phyloP scores from a whole-genome alignment of 352 stramenopile species.

The Globisporangium apiculatum region DNA sequence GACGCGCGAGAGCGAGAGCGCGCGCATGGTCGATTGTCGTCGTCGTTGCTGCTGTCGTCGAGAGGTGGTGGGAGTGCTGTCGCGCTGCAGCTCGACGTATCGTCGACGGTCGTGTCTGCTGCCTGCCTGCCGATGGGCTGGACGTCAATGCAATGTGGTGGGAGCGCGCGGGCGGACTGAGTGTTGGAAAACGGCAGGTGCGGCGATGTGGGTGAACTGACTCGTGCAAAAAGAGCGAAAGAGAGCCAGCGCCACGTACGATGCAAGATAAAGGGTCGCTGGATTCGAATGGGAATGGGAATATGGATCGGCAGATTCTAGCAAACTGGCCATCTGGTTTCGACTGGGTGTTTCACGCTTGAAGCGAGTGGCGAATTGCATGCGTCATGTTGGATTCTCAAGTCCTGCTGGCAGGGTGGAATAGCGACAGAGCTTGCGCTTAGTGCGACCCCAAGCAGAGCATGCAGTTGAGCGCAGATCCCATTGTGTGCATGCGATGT shows the following conservation, averaged over 20 bases:
- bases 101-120: not conserved
- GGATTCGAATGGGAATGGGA: not conserved
- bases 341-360: not conserved
- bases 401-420: too few species aligned
- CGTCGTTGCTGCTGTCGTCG: not conserved
- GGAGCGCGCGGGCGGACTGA: not conserved
- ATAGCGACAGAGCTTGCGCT: too few species aligned
- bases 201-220: not conserved
- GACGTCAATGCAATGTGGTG: not conserved
- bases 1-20: slow-evolving; percentile 4
- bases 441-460: too few species aligned
- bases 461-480: too few species aligned
- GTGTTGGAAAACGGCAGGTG: too few species aligned
- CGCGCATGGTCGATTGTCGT: slow-evolving; percentile 5
- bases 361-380: not conserved
- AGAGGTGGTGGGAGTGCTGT: not conserved
- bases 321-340: not conserved
- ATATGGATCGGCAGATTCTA: not conserved
- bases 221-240: not conserved
- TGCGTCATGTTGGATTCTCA: too few species aligned
- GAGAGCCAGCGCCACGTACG: not conserved
- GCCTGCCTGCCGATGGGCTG: slow-evolving; percentile 1
- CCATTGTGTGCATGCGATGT: too few species aligned
- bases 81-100: too few species aligned
- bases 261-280: not conserved